Percentiles rank a stretch among this genome's conserved stretches.
Evolutionary conservation across 805 yeast species (phyloP).

Genomic region (Metschnikowia noctiluminum): DNA sequence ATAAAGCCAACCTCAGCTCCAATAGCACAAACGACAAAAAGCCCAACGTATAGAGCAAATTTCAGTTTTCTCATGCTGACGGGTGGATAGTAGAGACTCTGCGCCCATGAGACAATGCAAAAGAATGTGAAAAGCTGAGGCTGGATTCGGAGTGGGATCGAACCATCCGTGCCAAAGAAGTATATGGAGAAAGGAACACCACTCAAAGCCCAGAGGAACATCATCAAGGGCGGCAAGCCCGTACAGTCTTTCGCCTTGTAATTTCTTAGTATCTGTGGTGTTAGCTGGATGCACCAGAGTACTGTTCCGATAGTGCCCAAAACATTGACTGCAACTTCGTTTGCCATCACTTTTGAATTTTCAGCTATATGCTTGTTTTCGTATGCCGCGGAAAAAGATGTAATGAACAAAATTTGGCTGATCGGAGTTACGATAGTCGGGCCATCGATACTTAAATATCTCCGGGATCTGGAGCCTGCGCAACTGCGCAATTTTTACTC

Average conservation of each 20-base stretch:
- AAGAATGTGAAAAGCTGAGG: slow-evolving; percentile 79
- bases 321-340: slow-evolving; percentile 59
- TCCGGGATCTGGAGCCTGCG: not conserved
- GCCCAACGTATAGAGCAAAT: slow-evolving; percentile 31
- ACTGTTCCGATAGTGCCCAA: slow-evolving; percentile 88
- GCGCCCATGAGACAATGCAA: slow-evolving; percentile 64
- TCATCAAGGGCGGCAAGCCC: slow-evolving; percentile 86
- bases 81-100: slow-evolving; percentile 70
- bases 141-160: slow-evolving; percentile 78
- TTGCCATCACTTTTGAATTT: slow-evolving; percentile 18
- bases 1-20: slow-evolving; percentile 72
- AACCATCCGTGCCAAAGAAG: slow-evolving; percentile 66
- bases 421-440: not conserved
- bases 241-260: slow-evolving; percentile 73
- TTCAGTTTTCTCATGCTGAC: slow-evolving; percentile 32
- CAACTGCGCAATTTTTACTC: slow-evolving; percentile 1
- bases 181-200: slow-evolving; percentile 89
- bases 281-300: slow-evolving; percentile 86
- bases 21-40: slow-evolving; percentile 36
- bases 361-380: not conserved
- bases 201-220: slow-evolving; percentile 67
- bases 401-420: not conserved
- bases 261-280: slow-evolving; percentile 81
- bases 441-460: not conserved
- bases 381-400: not conserved